Base-by-base conservation (phyloP, 1,139 yeast species). In the Candida sp. region DNA sequence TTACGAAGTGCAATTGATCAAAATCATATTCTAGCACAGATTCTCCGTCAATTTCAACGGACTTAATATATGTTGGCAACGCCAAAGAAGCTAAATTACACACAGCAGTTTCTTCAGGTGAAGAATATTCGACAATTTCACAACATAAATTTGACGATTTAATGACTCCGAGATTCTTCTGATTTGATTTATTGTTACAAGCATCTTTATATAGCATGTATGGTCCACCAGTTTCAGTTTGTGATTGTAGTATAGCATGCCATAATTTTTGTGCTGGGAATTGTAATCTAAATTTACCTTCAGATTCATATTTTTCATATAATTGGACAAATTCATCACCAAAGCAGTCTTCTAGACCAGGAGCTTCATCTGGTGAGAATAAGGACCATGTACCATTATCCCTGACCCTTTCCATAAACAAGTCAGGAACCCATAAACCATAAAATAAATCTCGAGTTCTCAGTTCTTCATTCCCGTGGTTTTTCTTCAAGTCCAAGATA, bases 1-100 rank as follows among this genome's bases (percentile, higher is more conserved):
- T 73, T 39, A 86, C 86, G 7, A 74, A 72, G 61, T 88, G 96
- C 45, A 88, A 69, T 55, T 81, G 81, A 49, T 77, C 72, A 62
- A 86, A 86, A 69, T 88, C 82, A 60, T 84, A 87, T 65, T 72
- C 72, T 40, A 80, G 68, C 30, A 76, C 47, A 21, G 54, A 52
- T 25, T 54, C 55, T 19, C 72, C 70, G 29, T 70, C 75, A 30
- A 49, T 49, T 33, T 51, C 64, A 44, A 70, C 40, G 22, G 56
- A 50, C 39, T 52, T 51, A 6, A 70, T 61, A 54, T 68, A 78
- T 0, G 69, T 53, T 2, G 82, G 82, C 44, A 78, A 65, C 1
- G 81, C 82, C 35, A 78, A 55, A 3, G 82, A 77, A 1, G 75
- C 82, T 40, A 78, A 61, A 55, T 78, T 78, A 57, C 83, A 78